phyloP scores from a whole-genome alignment of 148 eudicot species.

The Euryodendron excelsum region DNA sequence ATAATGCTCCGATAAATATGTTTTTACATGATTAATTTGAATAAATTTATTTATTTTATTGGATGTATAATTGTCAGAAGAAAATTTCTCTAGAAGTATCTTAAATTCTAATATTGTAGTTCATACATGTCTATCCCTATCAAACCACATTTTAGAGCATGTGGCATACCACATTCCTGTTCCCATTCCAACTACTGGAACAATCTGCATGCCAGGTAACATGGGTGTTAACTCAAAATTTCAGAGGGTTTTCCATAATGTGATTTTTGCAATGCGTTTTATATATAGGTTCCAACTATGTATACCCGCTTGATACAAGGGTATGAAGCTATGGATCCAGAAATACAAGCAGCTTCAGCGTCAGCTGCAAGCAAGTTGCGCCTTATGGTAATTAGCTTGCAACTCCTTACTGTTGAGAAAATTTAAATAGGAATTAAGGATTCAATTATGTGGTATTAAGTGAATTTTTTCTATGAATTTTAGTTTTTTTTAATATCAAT shows the following conservation, averaged over 20 bases:
- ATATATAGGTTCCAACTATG: slow-evolving; percentile 92
- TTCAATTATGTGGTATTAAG: neutral
- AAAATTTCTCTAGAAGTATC: too few relatives aligned
- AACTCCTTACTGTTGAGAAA: slow-evolving; percentile 4
- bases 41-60: too few relatives aligned
- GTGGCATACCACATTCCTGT: too few relatives aligned
- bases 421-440: neutral
- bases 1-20: too few relatives aligned
- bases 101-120: too few relatives aligned
- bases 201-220: too few relatives aligned
- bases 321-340: slow-evolving; percentile 92
- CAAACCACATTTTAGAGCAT: too few relatives aligned
- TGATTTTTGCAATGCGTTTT: slow-evolving; percentile 5
- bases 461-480: neutral
- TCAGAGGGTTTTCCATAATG: neutral
- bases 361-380: slow-evolving; percentile 85
- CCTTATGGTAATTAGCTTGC: slow-evolving; percentile 68
- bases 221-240: neutral
- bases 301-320: slow-evolving; percentile 95
- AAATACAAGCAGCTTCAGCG: slow-evolving; percentile 57
- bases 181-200: too few relatives aligned
- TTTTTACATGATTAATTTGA: too few relatives aligned
- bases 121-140: too few relatives aligned
- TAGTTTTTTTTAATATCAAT: neutral
- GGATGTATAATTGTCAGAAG: too few relatives aligned